phyloP scores from a whole-genome alignment of 108 stramenopile species.

The Skeletonema costatum region DNA sequence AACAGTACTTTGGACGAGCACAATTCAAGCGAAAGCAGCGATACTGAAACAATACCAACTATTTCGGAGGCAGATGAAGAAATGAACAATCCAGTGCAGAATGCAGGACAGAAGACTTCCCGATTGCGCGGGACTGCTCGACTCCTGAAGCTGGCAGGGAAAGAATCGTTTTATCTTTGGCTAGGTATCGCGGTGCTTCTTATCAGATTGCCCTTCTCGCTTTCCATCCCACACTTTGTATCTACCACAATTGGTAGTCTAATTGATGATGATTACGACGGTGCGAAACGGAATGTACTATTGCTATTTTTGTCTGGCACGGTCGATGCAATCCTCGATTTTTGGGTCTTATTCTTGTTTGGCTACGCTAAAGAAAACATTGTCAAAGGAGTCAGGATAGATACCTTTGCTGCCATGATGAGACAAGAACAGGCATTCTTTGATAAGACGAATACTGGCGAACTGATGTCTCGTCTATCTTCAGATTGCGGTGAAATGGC shows the following conservation, averaged over 20 bases:
- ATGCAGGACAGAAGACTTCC: slow-evolving; percentile 35
- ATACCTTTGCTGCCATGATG: slow-evolving; percentile 72
- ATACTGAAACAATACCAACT: slow-evolving; percentile 1
- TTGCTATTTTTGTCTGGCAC: slow-evolving; percentile 82
- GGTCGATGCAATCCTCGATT: slow-evolving; percentile 80
- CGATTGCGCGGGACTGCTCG: slow-evolving; percentile 76
- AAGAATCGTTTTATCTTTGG: slow-evolving; percentile 76
- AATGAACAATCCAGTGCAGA: background rate
- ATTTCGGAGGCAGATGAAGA: background rate
- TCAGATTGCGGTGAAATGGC: slow-evolving; percentile 90
- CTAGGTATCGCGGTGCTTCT: slow-evolving; percentile 82
- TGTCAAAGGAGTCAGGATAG: slow-evolving; percentile 73
- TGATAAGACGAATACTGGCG: slow-evolving; percentile 73
- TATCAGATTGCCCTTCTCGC: slow-evolving; percentile 83
- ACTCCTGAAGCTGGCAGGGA: slow-evolving; percentile 74
- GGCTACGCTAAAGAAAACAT: slow-evolving; percentile 87
- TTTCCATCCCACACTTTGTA: slow-evolving; percentile 89
- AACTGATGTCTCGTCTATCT: slow-evolving; percentile 81
- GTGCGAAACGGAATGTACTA: slow-evolving; percentile 72
- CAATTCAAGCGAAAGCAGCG: background rate
- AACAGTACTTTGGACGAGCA: background rate
- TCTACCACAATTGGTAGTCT: slow-evolving; percentile 77
- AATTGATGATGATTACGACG: slow-evolving; percentile 57
- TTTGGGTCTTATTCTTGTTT: slow-evolving; percentile 92
- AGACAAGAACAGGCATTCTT: slow-evolving; percentile 85